Conservation (phyloP, 257 asterid genomes). For the Capsicum chinense region DNA sequence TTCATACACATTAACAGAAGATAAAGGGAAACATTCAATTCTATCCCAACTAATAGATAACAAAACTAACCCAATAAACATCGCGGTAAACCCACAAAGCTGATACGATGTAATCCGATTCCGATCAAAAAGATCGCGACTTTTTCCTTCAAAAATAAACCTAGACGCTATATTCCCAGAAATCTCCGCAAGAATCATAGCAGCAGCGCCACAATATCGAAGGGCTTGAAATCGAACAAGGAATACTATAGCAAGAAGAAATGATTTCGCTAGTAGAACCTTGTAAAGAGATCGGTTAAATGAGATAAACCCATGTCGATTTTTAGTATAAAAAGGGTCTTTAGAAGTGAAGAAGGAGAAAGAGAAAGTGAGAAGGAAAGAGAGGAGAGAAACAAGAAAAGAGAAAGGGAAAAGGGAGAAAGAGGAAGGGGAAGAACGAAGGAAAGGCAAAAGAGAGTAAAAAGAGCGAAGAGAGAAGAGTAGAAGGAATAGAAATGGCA, state of each 20-base stretch:
- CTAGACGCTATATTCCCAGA: slow-evolving; percentile 80
- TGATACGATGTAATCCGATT: slow-evolving; percentile 48
- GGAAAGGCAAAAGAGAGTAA: slow-evolving; percentile 84
- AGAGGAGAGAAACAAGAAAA: slow-evolving; percentile 78
- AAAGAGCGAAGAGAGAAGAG: slow-evolving; percentile 92
- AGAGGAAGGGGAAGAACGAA: slow-evolving; percentile 77
- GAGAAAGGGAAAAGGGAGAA: slow-evolving; percentile 89
- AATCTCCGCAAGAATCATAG: slow-evolving; percentile 88
- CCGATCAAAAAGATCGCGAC: slow-evolving; percentile 38
- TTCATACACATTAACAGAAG: slow-evolving; percentile 61
- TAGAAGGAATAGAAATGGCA: slow-evolving; percentile 61
- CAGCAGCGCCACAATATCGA: slow-evolving; percentile 87
- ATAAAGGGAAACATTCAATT: slow-evolving; percentile 82
- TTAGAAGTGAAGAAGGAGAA: slow-evolving; percentile 44
- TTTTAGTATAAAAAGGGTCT: slow-evolving; percentile 40
- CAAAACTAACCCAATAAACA: slow-evolving; percentile 61
- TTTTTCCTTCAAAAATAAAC: slow-evolving; percentile 58
- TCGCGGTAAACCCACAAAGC: slow-evolving; percentile 70
- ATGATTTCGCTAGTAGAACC: slow-evolving; percentile 59
- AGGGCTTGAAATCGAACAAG: slow-evolving; percentile 84
- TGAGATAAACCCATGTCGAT: slow-evolving; percentile 50
- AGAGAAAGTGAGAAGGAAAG: slow-evolving; percentile 67
- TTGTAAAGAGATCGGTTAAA: slow-evolving; percentile 56
- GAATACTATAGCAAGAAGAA: slow-evolving; percentile 67
- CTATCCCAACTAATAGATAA: slow-evolving; percentile 94